phyloP scores from a whole-genome alignment of 2,329 filamentous ascomycete species.

The Aspergillus sp. region DNA sequence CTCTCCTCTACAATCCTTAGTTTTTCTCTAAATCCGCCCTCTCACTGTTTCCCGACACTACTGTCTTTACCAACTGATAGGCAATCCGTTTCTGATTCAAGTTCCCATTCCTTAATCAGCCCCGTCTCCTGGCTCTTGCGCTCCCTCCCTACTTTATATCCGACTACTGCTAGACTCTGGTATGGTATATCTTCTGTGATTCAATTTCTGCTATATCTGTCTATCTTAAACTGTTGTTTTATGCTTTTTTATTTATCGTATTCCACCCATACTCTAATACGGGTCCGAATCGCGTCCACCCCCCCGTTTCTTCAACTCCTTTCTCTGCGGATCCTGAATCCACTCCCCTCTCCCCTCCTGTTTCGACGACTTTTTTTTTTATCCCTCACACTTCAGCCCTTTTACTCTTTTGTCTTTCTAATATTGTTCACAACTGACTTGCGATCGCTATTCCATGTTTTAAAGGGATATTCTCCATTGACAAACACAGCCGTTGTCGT shows the following conservation, averaged over 20 bases:
- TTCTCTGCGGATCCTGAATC: background rate
- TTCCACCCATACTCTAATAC: no score
- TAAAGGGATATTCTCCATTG: background rate
- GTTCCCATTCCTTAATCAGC: no score
- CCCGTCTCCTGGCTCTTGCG: no score
- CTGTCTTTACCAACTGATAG: no score
- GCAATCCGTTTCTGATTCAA: no score
- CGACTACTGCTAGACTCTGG: no score
- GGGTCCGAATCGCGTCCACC: slow-evolving; percentile 5
- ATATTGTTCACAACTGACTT: background rate
- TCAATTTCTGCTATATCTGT: no score
- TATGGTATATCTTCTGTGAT: no score
- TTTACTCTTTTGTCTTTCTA: slow-evolving; percentile 3
- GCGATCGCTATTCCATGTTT: background rate
- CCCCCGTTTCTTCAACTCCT: slow-evolving; percentile 3
- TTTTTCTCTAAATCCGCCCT: background rate
- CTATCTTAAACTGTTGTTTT: background rate
- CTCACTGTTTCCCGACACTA: no score
- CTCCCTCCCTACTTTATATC: no score
- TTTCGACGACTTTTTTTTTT: slow-evolving; percentile 2
- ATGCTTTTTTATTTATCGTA: slow-evolving; percentile 4
- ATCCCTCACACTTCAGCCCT: background rate
- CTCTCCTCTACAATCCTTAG: background rate
- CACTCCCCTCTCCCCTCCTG: slow-evolving; percentile 1
- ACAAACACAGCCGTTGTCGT: background rate